Conservation (phyloP, 192 early-diverging fungal species). For the Linnemannia elongata region DNA sequence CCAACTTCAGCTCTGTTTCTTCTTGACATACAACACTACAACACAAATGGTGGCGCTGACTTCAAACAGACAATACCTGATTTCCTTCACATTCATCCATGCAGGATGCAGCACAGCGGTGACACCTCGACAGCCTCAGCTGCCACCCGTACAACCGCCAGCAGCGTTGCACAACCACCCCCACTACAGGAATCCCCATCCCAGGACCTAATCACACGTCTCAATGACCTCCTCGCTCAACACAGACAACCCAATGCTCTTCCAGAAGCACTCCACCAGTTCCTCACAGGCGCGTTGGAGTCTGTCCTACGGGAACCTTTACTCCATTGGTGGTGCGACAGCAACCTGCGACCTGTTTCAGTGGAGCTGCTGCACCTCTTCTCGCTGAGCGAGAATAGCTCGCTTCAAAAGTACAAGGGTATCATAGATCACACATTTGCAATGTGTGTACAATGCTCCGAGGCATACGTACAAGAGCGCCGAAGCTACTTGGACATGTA, state of each 20-base stretch:
- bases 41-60: slow-evolving; percentile 7
- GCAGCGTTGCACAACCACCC: neutral
- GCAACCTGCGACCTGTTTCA: slow-evolving; percentile 21
- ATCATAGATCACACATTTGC: slow-evolving; percentile 25
- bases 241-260: slow-evolving; percentile 8
- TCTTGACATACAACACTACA: neutral
- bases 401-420: slow-evolving; percentile 13
- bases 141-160: neutral
- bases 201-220: neutral
- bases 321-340: slow-evolving; percentile 52
- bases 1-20: neutral
- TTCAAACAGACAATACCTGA: neutral
- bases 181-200: slow-evolving; percentile 19
- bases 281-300: slow-evolving; percentile 19
- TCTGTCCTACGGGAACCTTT: slow-evolving; percentile 20
- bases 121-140: neutral
- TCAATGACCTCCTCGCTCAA: slow-evolving; percentile 8
- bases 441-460: slow-evolving; percentile 32
- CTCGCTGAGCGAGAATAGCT: slow-evolving; percentile 20
- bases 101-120: neutral
- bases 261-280: slow-evolving; percentile 21
- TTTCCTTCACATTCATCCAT: neutral
- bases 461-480: slow-evolving; percentile 35
- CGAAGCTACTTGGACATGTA: slow-evolving; percentile 28
- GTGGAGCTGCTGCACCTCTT: slow-evolving; percentile 38